Evolutionary conservation across 192 early-diverging fungal genomes (phyloP).

Genomic region (Coemansia guatemalensis): DNA sequence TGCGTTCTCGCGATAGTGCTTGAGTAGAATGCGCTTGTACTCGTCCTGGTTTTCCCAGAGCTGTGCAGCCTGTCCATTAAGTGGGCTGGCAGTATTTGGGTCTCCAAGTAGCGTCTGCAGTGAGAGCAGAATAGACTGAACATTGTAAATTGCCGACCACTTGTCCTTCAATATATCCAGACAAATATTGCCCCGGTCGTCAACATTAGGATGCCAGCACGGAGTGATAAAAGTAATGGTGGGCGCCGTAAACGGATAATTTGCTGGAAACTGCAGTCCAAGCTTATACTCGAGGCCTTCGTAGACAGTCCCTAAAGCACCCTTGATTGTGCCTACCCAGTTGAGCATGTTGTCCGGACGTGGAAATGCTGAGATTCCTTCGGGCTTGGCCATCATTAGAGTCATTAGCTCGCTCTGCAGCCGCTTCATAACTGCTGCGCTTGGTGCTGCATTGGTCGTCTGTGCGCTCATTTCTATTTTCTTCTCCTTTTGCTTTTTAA

Average conservation of each 20-base stretch:
- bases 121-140: conserved; percentile 90
- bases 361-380: conserved; percentile 68
- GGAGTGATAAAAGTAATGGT: conserved; percentile 84
- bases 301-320: conserved; percentile 88
- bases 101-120: conserved; percentile 91
- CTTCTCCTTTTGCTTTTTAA: neutral
- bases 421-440: conserved; percentile 44
- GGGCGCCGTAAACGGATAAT: conserved; percentile 92
- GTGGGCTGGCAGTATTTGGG: conserved; percentile 91
- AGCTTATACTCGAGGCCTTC: conserved; percentile 94
- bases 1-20: conserved; percentile 49
- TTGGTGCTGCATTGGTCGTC: conserved; percentile 12
- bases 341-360: conserved; percentile 61
- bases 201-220: conserved; percentile 96
- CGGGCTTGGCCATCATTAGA: conserved; percentile 62
- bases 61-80: conserved; percentile 94
- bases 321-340: conserved; percentile 90
- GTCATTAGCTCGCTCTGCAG: conserved; percentile 63
- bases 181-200: conserved; percentile 89
- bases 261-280: conserved; percentile 63
- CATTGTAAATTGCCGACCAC: conserved; percentile 96
- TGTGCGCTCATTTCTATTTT: conserved; percentile 16
- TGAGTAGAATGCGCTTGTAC: conserved; percentile 49
- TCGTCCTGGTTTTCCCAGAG: conserved; percentile 64
- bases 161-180: conserved; percentile 92